Evolutionary conservation across 164 flowering plant species (phyloP).

Genomic region (Saururus chinensis): DNA sequence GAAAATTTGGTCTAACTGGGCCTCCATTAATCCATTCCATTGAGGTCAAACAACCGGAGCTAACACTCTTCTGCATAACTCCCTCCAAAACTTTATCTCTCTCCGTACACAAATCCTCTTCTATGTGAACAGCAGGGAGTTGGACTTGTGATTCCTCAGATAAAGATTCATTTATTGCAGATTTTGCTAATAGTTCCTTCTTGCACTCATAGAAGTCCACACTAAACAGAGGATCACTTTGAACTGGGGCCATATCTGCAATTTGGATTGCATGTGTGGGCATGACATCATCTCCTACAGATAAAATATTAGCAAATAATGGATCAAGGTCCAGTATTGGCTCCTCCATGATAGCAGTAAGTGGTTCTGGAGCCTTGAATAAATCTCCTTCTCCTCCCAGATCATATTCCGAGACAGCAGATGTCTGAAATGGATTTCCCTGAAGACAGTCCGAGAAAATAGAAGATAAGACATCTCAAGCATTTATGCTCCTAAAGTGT

Average conservation of each 20-base stretch:
- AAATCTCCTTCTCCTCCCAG: slow-evolving; percentile 86
- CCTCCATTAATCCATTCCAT: slow-evolving; percentile 48
- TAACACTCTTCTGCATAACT: slow-evolving; percentile 51
- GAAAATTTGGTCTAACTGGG: slow-evolving; percentile 40
- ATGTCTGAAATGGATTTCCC: slow-evolving; percentile 21
- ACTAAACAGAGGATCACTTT: slow-evolving; percentile 43
- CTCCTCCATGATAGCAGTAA: slow-evolving; percentile 51
- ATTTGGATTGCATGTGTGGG: slow-evolving; percentile 30
- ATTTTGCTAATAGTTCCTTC: slow-evolving; percentile 64
- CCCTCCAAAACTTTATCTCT: slow-evolving; percentile 15
- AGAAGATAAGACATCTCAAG: not conserved
- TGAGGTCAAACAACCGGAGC: slow-evolving; percentile 63
- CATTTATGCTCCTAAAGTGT: not conserved
- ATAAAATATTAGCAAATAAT: slow-evolving; percentile 57
- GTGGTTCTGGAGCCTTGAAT: slow-evolving; percentile 70
- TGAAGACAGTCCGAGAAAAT: not conserved
- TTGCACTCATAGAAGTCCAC: slow-evolving; percentile 71
- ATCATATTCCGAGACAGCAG: slow-evolving; percentile 60
- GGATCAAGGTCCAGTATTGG: slow-evolving; percentile 46
- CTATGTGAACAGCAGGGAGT: slow-evolving; percentile 29
- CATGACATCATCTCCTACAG: slow-evolving; percentile 55
- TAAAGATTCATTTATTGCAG: slow-evolving; percentile 31
- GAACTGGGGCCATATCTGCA: slow-evolving; percentile 41
- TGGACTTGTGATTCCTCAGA: slow-evolving; percentile 38
- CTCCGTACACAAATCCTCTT: slow-evolving; percentile 31